These are phyloP conservation scores for Mortierella sp. DNA, from an alignment of 371 early-diverging fungal genomes.

Conservation along the genomic window DNA sequence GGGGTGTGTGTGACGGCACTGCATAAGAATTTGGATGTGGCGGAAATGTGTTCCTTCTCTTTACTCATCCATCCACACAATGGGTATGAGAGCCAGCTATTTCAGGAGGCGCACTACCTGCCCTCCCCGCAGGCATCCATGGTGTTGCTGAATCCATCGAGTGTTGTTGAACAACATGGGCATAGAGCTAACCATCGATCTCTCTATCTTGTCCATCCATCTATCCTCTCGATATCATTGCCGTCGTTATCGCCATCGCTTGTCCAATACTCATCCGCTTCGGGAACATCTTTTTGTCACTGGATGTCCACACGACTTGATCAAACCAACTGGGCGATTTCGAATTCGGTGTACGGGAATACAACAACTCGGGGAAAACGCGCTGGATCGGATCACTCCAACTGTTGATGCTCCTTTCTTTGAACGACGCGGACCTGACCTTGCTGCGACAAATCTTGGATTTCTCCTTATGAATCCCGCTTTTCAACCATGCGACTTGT, in stretches of 20 bases:
- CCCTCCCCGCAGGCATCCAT: too few species aligned
- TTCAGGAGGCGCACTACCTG: too few species aligned
- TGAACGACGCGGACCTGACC: too few species aligned
- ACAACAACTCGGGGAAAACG: neutral
- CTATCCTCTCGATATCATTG: conserved; percentile 5
- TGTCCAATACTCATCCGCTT: too few species aligned
- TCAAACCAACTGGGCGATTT: neutral
- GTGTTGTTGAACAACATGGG: neutral
- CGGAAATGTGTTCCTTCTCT: conserved; percentile 11
- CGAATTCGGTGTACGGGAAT: neutral
- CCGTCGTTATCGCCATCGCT: neutral
- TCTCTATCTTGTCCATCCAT: conserved; percentile 30
- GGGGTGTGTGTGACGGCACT: neutral
- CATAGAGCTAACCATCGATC: conserved; percentile 39
- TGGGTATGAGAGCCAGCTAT: conserved; percentile 40
- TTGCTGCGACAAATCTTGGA: neutral
- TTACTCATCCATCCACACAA: conserved; percentile 41
- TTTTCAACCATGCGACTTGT: conserved; percentile 1
- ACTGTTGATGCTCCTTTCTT: too few species aligned
- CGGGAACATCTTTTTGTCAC: neutral
- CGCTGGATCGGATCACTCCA: too few species aligned
- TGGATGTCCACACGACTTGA: neutral
- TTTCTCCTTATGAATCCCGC: conserved; percentile 7
- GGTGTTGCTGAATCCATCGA: too few species aligned
- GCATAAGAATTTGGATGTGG: neutral